Evolutionary conservation across 129 eudicot genomes (phyloP).

Genomic region (sunflower (Helianthus annuus)): HanXRQr2.0-SUNRISE NC_035434.2:104112073-104112572

Average conservation of each 20-base stretch:
- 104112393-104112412: too few relatives aligned
- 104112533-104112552: too few relatives aligned
- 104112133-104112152: constrained; percentile 61
- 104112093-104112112: constrained; percentile 66
- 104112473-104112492: too few relatives aligned
- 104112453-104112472: too few relatives aligned
- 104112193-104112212: constrained; percentile 56
- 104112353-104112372: background rate
- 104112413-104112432: too few relatives aligned
- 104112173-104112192: constrained; percentile 52
- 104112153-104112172: constrained; percentile 59
- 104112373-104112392: too few relatives aligned
- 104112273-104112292: constrained; percentile 31
- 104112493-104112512: too few relatives aligned
- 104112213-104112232: constrained; percentile 55
- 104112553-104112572: too few relatives aligned
- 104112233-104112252: constrained; percentile 50
- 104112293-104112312: constrained; percentile 30
- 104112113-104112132: constrained; percentile 64
- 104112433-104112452: too few relatives aligned
- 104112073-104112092: constrained; percentile 52
- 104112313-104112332: constrained; percentile 11
- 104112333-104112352: constrained; percentile 15
- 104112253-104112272: constrained; percentile 23
- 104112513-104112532: too few relatives aligned